A percentile compares a stretch with the other conserved stretches of the same genome.
Conservation (phyloP, 202 grass and related monocot species). For the Sporobolus alterniflorus region DNA sequence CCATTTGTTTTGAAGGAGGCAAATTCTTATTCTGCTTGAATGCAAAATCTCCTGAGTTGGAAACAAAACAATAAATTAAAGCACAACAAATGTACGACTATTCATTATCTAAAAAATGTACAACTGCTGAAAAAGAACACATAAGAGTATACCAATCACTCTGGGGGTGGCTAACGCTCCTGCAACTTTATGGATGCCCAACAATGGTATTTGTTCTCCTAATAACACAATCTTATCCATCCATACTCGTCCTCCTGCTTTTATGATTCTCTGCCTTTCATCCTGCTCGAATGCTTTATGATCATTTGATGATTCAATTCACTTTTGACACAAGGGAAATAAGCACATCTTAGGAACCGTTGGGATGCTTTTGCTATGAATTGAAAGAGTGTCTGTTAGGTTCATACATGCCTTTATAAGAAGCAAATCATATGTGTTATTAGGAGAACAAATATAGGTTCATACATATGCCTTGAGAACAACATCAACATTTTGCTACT, state of each 20-base stretch:
- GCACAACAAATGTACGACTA: background rate
- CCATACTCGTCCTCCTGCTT: conserved; percentile 12
- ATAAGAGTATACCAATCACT: conserved; percentile 37
- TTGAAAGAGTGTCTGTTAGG: background rate
- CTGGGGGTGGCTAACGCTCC: conserved; percentile 16
- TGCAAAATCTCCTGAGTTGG: conserved; percentile 33
- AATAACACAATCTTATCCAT: background rate
- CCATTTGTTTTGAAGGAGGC: conserved; percentile 23
- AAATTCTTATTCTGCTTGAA: conserved; percentile 16
- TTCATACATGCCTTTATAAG: conserved; percentile 5
- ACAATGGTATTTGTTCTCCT: background rate
- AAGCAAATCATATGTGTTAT: conserved; percentile 38
- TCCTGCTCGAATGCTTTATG: background rate
- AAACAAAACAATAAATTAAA: background rate
- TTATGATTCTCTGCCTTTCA: conserved; percentile 8
- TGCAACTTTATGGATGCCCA: background rate
- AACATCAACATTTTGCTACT: conserved; percentile 71
- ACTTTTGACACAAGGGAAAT: too few species aligned
- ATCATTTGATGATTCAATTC: background rate
- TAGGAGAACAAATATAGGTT: conserved; percentile 35
- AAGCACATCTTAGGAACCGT: background rate
- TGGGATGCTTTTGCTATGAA: conserved; percentile 21
- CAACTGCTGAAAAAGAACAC: conserved; percentile 1
- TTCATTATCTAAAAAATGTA: too few species aligned
- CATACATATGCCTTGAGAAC: conserved; percentile 82